A percentile compares a stretch with the other conserved stretches of the same genome.
Evolutionary conservation across 164 flowering plant species (phyloP).

Genomic region (Stephania cephalantha): DNA sequence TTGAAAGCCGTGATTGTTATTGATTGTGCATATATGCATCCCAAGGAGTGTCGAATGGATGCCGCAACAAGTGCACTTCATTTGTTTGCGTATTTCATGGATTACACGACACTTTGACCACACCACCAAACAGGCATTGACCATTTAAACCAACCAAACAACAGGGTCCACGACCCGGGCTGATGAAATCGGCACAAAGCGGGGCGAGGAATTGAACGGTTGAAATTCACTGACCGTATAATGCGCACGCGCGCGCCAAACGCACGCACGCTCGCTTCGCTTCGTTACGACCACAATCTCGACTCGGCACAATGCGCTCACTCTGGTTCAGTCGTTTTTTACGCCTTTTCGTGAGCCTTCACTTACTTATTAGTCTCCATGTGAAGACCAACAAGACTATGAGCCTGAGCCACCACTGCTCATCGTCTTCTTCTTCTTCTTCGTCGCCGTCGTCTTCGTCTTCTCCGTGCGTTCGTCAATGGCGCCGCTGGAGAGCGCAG

Average conservation of each 20-base stretch:
- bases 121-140: too few relatives aligned
- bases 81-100: too few relatives aligned
- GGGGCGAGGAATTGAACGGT: slow-evolving; percentile 3
- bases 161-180: too few relatives aligned
- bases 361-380: background rate
- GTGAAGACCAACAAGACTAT: background rate
- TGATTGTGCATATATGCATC: too few relatives aligned
- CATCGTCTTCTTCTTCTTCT: slow-evolving; percentile 7
- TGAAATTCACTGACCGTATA: background rate
- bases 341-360: background rate
- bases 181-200: too few relatives aligned
- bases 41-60: too few relatives aligned
- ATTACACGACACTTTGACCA: too few relatives aligned
- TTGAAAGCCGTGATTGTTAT: too few relatives aligned
- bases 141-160: too few relatives aligned
- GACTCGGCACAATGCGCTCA: too few relatives aligned
- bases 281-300: background rate
- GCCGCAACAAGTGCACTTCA: too few relatives aligned
- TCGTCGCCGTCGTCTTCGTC: background rate
- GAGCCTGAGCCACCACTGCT: background rate
- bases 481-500: slow-evolving; percentile 28
- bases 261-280: background rate
- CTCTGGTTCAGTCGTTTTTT: background rate
- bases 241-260: background rate
- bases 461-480: slow-evolving; percentile 20